Evolutionary conservation across 176 grass and related monocot species (phyloP), one percentile per base, ranked within the genome.

Genomic region (Pontederia paniculata): DNA sequence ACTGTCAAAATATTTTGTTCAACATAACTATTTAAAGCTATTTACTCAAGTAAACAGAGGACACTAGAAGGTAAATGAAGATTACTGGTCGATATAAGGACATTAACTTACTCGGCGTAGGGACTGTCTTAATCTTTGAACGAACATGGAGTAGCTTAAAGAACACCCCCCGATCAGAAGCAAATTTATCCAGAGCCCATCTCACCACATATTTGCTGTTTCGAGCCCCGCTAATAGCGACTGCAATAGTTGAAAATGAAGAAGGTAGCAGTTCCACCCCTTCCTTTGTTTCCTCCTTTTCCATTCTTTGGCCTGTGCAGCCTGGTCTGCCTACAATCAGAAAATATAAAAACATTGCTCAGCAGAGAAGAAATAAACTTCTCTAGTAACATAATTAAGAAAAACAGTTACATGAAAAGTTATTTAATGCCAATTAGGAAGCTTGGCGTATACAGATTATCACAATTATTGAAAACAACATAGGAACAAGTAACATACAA

Each of bases 101-200:
- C 11, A 25, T 17, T 7, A 47, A 67, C 73, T 81, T n/a, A 81
- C 79, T 54, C 1, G 73, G 79, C 52, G 73, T 81, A 1, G 73
- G 79, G 22, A 81, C 57, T 23, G 37, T 42, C 28, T 54, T 42
- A 23, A 72, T 42, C 73, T 67, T 82, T 45, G 54, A 68, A 2
- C 69, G 73, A 57, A 76, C 68, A 31, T 76, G 67, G 10, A 82
- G 66, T 45, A 82, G 73, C 50, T 60, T 63, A 63, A 82, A 72
- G 17, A 56, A 72, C 50, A 23, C 58, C 52, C 48, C 51, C 57
- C 48, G 23, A 6, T 54, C 31, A 9, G 43, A 1, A 17, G 48
- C 44, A 0, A 81, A 72, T 54, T 68, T 82, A 11, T 45, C 53
- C 50, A 81, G 52, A 72, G 79, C 73, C 79, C 79, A 81, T 68